A percentile compares a stretch with the other conserved stretches of the same genome.
These are phyloP conservation scores for Selaginella moellendorffii DNA, from an alignment of 75 land plant genomes.

Conservation along the genomic window DNA sequence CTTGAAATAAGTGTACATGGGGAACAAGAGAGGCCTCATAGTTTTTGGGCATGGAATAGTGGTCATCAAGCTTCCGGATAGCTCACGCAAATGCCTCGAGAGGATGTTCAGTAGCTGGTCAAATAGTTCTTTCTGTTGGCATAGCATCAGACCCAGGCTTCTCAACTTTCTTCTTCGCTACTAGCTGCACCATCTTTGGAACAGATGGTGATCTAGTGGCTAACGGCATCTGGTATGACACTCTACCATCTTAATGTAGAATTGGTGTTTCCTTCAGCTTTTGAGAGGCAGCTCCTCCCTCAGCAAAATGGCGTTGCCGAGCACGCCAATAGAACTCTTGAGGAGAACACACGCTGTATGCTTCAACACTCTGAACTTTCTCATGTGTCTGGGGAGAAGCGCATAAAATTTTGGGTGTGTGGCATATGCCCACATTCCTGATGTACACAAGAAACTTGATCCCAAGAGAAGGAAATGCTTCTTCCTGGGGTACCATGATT, in stretches of 20 bases:
- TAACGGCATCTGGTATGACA: background rate
- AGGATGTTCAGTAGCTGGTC: too few species aligned
- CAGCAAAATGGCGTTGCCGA: background rate
- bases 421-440: slow-evolving; percentile 6
- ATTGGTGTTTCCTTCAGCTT: background rate
- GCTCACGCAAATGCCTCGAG: too few species aligned
- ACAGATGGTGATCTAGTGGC: too few species aligned
- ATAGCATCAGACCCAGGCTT: too few species aligned
- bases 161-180: too few species aligned
- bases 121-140: too few species aligned
- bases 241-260: background rate
- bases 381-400: background rate
- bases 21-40: too few species aligned
- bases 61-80: too few species aligned
- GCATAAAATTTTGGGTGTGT: slow-evolving; percentile 8
- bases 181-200: too few species aligned
- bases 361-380: background rate
- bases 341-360: background rate
- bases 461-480: background rate
- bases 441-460: slow-evolving; percentile 4
- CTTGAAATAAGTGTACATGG: too few species aligned
- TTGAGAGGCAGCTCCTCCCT: too few species aligned
- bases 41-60: too few species aligned
- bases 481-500: background rate
- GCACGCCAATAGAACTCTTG: background rate